Evolutionary conservation across 257 asterid genomes (phyloP).

Genomic region (Solanum microdontum): DNA sequence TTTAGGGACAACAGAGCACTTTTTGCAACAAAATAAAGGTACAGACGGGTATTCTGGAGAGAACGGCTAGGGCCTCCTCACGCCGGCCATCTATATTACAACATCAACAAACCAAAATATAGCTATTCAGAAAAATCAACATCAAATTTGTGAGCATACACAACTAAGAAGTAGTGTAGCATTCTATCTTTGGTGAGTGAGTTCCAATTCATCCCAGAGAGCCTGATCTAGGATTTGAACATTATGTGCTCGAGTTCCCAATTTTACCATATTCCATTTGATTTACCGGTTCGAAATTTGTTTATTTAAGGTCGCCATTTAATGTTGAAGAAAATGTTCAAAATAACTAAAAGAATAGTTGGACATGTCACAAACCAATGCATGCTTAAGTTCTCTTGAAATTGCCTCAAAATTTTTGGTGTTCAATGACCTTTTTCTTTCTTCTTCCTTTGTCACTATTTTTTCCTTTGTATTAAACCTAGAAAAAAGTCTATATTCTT

Average conservation of each 20-base stretch:
- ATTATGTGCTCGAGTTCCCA: neutral
- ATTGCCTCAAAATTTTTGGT: neutral
- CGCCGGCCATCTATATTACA: slow-evolving; percentile 17
- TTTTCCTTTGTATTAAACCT: neutral
- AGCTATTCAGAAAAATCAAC: neutral
- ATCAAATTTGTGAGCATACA: neutral
- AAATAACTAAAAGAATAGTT: no score
- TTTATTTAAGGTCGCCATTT: neutral
- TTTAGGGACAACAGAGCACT: slow-evolving; percentile 11
- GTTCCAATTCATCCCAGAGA: neutral
- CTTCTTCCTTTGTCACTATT: neutral
- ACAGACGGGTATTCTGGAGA: slow-evolving; percentile 16
- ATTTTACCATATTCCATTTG: neutral
- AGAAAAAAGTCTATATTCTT: neutral
- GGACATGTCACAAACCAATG: neutral
- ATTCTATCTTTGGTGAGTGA: neutral
- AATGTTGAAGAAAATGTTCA: neutral
- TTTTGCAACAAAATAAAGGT: slow-evolving; percentile 17
- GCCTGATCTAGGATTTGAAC: neutral
- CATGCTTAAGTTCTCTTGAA: neutral
- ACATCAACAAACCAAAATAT: neutral
- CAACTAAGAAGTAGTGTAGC: no score
- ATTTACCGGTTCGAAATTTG: neutral
- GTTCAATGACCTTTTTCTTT: neutral
- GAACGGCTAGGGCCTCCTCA: slow-evolving; percentile 30